Base-by-base conservation (phyloP, 148 eudicot species). In the Pouteria glomerata region DNA sequence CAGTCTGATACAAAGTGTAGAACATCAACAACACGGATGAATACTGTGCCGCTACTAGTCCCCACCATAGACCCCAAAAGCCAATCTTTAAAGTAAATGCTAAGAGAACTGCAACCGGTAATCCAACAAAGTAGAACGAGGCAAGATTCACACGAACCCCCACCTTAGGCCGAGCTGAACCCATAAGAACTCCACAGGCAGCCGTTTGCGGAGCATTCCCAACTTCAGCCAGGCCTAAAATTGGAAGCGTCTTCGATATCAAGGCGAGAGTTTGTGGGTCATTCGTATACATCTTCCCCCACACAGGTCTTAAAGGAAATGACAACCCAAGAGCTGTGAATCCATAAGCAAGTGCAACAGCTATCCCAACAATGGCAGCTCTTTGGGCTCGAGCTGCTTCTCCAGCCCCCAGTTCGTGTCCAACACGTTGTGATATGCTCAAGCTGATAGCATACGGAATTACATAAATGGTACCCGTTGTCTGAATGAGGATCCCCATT, bases 161-260 rank as follows among this genome's bases (percentile, higher is more conserved):
- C 1, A 84, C 19, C 72, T 77, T 88, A 1, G 98, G 89, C 68
- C 88, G 68, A 0, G 98, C 98, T 0, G 96, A 89, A 1, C 98
- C 98, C 26, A 88, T 86, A 1, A 95, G 65, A 2, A 75, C 93
- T 0, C 98, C 98, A 63, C 96, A 86, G 1, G 86, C 91, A 1
- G 90, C 97, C 15, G 98, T 91, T 56, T 91, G 98, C 0, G 97
- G 93, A 14, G 91, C 81, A 29, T 95, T 91, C 10, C 97, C 97
- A 4, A 95, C 71, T 63, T 95, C 98, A 16, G 93, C 89, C 16
- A 95, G 72, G 8, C 97, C 98, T 44, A 89, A 45, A 3, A 91
- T 74, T 0, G 97, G 98, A 4, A 95, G 84, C 11, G 90, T 83
- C 0, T 67, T 14, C 15, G 91, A 70, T 1, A 89, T 76, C 47